Evolutionary conservation across 2,329 filamentous ascomycete species (phyloP).

Genomic region (Botrytis byssoidea): DNA sequence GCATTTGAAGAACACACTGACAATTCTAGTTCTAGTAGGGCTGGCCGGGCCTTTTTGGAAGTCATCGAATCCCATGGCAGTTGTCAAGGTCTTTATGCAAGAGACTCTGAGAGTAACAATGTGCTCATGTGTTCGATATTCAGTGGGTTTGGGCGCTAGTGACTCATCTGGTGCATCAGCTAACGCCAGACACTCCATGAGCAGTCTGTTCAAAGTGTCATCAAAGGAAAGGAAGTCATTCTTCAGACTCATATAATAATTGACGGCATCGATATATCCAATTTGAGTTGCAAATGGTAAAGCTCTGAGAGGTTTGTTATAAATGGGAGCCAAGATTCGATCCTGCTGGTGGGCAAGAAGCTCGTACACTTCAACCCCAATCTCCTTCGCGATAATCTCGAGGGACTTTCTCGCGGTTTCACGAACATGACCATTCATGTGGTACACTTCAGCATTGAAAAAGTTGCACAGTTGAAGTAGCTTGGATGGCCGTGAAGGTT

Average conservation of each 20-base stretch:
- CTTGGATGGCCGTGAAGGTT: slow-evolving; percentile 60
- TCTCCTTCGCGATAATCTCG: slow-evolving; percentile 74
- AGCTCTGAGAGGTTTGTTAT: slow-evolving; percentile 89
- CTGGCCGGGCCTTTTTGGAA: slow-evolving; percentile 76
- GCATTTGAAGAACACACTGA: slow-evolving; percentile 96
- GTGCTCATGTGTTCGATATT: slow-evolving; percentile 92
- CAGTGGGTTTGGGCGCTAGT: slow-evolving; percentile 84
- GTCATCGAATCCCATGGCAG: slow-evolving; percentile 89
- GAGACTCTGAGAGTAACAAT: slow-evolving; percentile 90
- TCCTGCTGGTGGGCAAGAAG: slow-evolving; percentile 89
- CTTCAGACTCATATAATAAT: slow-evolving; percentile 87
- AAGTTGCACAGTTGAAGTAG: slow-evolving; percentile 77
- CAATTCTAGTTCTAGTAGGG: slow-evolving; percentile 67
- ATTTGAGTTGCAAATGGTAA: slow-evolving; percentile 95
- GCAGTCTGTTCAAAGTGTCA: slow-evolving; percentile 81
- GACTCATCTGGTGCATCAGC: slow-evolving; percentile 94
- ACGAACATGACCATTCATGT: slow-evolving; percentile 94
- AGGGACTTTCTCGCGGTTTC: slow-evolving; percentile 81
- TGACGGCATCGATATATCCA: slow-evolving; percentile 96
- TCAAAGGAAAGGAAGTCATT: slow-evolving; percentile 89
- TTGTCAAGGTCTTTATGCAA: slow-evolving; percentile 89
- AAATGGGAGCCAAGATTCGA: slow-evolving; percentile 84
- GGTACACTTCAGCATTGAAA: slow-evolving; percentile 83
- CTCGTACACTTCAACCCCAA: slow-evolving; percentile 79
- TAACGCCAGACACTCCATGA: slow-evolving; percentile 90